Evolutionary conservation across 2,329 filamentous ascomycete genomes (phyloP), one percentile per base, ranked within the genome.

Genomic region (Stromatinia cepivora): DNA sequence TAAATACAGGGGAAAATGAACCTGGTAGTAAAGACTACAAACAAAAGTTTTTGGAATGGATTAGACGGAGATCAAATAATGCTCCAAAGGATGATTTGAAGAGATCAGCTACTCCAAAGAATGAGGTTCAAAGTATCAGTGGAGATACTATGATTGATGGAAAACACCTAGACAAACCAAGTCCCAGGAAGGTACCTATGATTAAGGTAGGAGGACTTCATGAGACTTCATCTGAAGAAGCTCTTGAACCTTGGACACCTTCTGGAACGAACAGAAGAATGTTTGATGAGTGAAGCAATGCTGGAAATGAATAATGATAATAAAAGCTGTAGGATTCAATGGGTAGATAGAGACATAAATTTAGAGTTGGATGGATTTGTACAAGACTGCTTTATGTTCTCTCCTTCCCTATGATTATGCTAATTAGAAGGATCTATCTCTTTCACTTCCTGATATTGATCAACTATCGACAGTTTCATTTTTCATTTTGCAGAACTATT

Each of bases 221-320:
- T 48, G 28, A 20, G 22, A 46, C 28, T 34, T 34, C 22, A 42
- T 36, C 15, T 28, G 42, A 48, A 28, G 53, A 45, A 46, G 52
- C 53, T 8, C 28, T 48, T 25, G 53, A 59, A 36, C 39, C 53
- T 48, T 50, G 39, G 39, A 48, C 28, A 25, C 39, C 64, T 46
- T 25, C 28, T 66, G 53, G 39, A 4, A 59, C 39, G 15, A 66
- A 28, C 53, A 31, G 64, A 34, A 59, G 64, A 46, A 34, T 28
- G 9, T 57, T 45, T 34, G 53, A 50, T 46, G 39, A 66, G 13
- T 28, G 45, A 20, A 8, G 9, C 2, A 17, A 46, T 34, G 25
- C 1, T 13, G 28, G 22, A 15, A 25, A 36, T 36, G 28, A 25
- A 20, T 36, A 28, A 59, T 36, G 28, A 28, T 28, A 59, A 28